Conservation (phyloP, 23 red algal genomes). For the Gracilariopsis chorda region DNA sequence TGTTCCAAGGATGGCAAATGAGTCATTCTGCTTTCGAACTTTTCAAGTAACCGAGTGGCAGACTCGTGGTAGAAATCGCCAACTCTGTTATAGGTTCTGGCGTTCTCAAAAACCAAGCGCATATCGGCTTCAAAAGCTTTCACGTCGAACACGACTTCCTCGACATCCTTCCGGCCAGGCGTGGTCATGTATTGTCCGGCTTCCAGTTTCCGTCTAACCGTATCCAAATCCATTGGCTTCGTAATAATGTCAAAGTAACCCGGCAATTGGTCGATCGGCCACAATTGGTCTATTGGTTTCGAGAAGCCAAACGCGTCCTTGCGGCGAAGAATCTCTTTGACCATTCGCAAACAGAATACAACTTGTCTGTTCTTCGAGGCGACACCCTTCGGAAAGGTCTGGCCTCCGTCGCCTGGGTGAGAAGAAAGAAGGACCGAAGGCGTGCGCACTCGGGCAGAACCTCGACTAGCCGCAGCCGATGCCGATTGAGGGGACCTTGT, state of each 20-base stretch:
- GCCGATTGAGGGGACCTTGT: neutral
- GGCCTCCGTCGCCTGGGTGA: conserved; percentile 47
- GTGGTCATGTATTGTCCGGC: conserved; percentile 54
- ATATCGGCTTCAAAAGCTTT: conserved; percentile 79
- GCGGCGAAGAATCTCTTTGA: conserved; percentile 69
- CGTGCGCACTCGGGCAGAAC: conserved; percentile 49
- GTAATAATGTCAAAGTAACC: conserved; percentile 93
- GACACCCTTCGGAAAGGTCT: neutral
- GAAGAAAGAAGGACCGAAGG: conserved; percentile 57
- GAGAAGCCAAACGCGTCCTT: conserved; percentile 82
- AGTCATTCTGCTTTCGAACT: conserved; percentile 78
- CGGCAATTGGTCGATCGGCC: conserved; percentile 78
- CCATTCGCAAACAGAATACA: conserved; percentile 55
- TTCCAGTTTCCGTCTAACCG: conserved; percentile 77
- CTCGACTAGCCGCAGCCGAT: neutral
- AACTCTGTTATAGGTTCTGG: conserved; percentile 82
- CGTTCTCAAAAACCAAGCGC: conserved; percentile 89
- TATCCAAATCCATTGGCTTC: conserved; percentile 92
- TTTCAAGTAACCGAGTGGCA: conserved; percentile 70
- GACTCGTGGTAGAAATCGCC: conserved; percentile 74
- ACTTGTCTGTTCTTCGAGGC: conserved; percentile 54
- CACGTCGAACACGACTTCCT: conserved; percentile 57
- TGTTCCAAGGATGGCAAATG: conserved; percentile 43
- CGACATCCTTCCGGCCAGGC: conserved; percentile 1
- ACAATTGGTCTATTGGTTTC: conserved; percentile 83